Conservation (phyloP, 306 rosid genomes). For the Quercus variabilis region DNA sequence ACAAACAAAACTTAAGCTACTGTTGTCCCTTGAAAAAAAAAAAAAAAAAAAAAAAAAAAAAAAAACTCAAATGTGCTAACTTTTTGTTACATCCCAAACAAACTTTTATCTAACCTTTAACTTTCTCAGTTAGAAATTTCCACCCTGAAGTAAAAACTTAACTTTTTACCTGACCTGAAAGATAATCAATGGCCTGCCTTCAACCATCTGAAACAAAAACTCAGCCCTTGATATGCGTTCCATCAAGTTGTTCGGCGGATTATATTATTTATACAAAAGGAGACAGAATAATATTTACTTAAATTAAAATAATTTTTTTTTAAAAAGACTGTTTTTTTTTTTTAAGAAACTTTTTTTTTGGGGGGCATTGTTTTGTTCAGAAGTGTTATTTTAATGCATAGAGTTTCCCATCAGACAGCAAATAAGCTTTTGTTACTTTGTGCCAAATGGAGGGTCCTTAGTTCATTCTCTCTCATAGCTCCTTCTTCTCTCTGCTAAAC, state of each 20-base stretch:
- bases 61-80: no score
- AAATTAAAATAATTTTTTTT: not conserved
- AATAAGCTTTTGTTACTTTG: constrained; percentile 52
- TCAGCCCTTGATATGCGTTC: not conserved
- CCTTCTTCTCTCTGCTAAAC: constrained; percentile 22
- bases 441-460: constrained; percentile 73
- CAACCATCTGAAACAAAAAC: constrained; percentile 1
- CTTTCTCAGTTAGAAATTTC: no score
- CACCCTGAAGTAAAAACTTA: no score
- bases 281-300: not conserved
- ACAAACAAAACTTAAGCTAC: no score
- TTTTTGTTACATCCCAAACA: no score
- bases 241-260: constrained; percentile 31
- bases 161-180: no score
- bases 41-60: no score
- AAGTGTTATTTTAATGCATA: constrained; percentile 52
- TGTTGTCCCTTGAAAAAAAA: no score
- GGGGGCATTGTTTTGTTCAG: constrained; percentile 5
- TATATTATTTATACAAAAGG: not conserved
- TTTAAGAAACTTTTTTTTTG: not conserved
- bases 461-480: constrained; percentile 16
- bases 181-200: not conserved
- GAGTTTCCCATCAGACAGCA: constrained; percentile 59
- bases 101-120: no score
- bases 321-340: not conserved